Evolutionary conservation across 2,329 filamentous ascomycete genomes (phyloP), one percentile per base, ranked within the genome.

Genomic region (Colletotrichum sp.): DNA sequence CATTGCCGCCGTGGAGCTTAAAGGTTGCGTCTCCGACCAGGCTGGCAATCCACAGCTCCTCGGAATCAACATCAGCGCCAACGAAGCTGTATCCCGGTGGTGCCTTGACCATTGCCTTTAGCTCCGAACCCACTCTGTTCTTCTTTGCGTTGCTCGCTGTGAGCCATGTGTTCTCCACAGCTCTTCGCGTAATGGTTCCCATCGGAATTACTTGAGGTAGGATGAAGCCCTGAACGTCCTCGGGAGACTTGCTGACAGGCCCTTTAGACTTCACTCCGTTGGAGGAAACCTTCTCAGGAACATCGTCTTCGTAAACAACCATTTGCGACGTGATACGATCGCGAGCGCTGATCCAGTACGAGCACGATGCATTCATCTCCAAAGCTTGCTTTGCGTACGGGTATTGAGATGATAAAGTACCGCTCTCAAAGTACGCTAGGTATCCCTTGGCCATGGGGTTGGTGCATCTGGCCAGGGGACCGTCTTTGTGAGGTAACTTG

Each of bases 321-420:
- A 99, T 95, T 82, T 99, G 97, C n/a, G 93, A 94, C 89, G 88
- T 96, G 84, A 99, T 99, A 66, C 97, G 90, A 81, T 98, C 95
- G 77, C 97, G 91, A 18, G 97, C 96, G 81, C 95, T 98, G 80
- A 99, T 99, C 97, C 98, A 99, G 85, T 99, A 99, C 1, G 96
- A 99, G 83, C 98, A 99, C 0, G 96, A 98, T 0, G 97, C 96
- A 80, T 99, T 99, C 97, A 99, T 99, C 80, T 99, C 94, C 59
- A 99, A 87, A 0, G 98, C 97, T 83, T 98, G 96, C 82, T 98
- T 99, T 0, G 97, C 97, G 80, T 98, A 96, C 0, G 92, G 83
- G 80, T 94, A 99, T 83, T 98, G 94, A 0, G 96, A 99, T 1
- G 95, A 95, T 5, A 99, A 87, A 1, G 91, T 95, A 0, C 96